Evolutionary conservation across 2,329 filamentous ascomycete species (phyloP).

Genomic region (Xylariaceae sp.): DNA sequence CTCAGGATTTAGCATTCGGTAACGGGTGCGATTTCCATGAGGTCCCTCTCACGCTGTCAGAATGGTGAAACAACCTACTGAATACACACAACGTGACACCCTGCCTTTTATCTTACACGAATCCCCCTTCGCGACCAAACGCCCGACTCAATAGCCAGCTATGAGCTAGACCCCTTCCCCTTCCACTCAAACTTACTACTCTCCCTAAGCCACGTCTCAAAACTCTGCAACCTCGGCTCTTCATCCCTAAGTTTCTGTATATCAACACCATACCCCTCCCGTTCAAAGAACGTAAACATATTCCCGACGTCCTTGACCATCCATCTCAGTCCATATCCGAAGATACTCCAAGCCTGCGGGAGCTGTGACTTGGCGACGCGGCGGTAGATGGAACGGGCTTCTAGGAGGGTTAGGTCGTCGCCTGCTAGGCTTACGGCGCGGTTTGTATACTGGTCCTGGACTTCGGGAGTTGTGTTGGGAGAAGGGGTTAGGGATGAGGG

Average conservation of each 20-base stretch:
- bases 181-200: constrained; percentile 27
- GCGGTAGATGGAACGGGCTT: constrained; percentile 29
- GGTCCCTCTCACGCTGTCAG: no score
- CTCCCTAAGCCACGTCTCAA: constrained; percentile 37
- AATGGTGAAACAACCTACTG: no score
- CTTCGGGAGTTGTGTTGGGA: neutral
- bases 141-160: no score
- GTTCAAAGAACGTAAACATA: constrained; percentile 38
- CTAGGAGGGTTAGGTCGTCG: constrained; percentile 32
- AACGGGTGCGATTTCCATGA: no score
- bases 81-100: no score
- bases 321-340: constrained; percentile 29
- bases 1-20: no score
- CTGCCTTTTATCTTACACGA: no score
- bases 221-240: constrained; percentile 30
- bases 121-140: no score
- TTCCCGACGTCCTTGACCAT: constrained; percentile 27
- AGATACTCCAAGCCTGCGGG: constrained; percentile 30
- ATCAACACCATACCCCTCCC: constrained; percentile 38
- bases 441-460: constrained; percentile 22
- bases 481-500: constrained; percentile 11
- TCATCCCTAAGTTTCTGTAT: constrained; percentile 28
- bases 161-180: neutral
- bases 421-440: constrained; percentile 33
- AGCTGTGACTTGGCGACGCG: constrained; percentile 24